Conservation (phyloP, 345 rosid genomes). For the Kernera saxatilis region DNA sequence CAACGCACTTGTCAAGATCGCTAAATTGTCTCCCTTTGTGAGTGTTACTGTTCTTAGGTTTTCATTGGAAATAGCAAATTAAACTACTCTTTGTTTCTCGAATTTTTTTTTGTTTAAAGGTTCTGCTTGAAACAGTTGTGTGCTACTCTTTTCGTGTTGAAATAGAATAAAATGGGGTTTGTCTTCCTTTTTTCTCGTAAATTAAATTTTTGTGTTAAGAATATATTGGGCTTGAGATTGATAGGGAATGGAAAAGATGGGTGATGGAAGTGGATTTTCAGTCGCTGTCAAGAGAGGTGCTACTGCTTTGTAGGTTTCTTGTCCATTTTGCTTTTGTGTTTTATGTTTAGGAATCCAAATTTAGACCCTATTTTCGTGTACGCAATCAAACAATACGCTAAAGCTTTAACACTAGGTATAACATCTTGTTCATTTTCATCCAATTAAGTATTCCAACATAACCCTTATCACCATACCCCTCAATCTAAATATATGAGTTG, state of each 20-base stretch:
- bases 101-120: background rate
- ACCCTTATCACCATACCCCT: background rate
- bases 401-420: background rate
- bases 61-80: constrained; percentile 11
- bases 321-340: constrained; percentile 27
- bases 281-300: constrained; percentile 68
- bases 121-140: background rate
- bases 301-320: constrained; percentile 70
- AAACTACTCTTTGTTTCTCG: background rate
- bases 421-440: background rate
- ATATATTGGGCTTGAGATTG: constrained; percentile 51
- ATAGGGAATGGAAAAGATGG: constrained; percentile 90
- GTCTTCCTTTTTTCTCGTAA: background rate
- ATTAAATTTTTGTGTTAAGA: constrained; percentile 37
- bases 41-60: constrained; percentile 63
- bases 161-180: constrained; percentile 7
- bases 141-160: background rate
- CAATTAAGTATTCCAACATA: background rate
- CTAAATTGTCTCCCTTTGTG: constrained; percentile 80
- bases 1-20: constrained; percentile 94
- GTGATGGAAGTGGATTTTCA: constrained; percentile 72
- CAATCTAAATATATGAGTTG: background rate
- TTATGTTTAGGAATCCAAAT: background rate
- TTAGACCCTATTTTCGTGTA: background rate
- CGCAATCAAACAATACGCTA: background rate